Conservation (phyloP, 495 filamentous ascomycete genomes). For the Thermothielavioides terrestris region DNA sequence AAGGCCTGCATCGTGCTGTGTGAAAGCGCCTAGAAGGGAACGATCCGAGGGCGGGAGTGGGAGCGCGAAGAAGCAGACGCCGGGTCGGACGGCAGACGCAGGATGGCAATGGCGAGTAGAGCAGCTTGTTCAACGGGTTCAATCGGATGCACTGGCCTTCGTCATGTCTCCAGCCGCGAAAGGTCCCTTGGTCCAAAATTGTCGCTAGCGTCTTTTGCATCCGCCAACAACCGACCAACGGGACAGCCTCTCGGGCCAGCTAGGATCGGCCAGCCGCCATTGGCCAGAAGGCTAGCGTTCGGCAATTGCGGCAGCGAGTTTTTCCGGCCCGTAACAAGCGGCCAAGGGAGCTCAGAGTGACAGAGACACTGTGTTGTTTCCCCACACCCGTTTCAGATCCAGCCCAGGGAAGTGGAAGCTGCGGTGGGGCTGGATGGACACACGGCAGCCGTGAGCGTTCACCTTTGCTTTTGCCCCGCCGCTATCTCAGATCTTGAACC, state of each 20-base stretch:
- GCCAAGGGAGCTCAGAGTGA: not conserved
- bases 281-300: not conserved
- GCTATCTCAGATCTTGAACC: constrained; percentile 2
- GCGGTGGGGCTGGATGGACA: not conserved
- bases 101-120: not conserved
- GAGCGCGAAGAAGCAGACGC: not conserved
- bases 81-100: not conserved
- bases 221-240: no score
- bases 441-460: not conserved
- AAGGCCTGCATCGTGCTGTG: constrained; percentile 37
- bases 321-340: constrained; percentile 3
- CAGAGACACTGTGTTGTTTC: no score
- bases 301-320: constrained; percentile 11
- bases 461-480: constrained; percentile 1
- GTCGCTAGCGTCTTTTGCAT: constrained; percentile 10
- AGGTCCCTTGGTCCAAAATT: constrained; percentile 9
- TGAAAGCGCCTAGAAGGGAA: constrained; percentile 2
- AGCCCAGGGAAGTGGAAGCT: no score
- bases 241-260: not conserved
- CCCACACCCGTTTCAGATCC: not conserved
- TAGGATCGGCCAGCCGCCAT: constrained; percentile 1
- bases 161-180: constrained; percentile 19
- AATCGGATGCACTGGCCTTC: not conserved
- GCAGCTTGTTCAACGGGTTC: not conserved
- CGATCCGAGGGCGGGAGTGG: not conserved